Evolutionary conservation across 2,329 filamentous ascomycete genomes (phyloP).

Genomic region (Aspergillus quadrilineatus): DNA sequence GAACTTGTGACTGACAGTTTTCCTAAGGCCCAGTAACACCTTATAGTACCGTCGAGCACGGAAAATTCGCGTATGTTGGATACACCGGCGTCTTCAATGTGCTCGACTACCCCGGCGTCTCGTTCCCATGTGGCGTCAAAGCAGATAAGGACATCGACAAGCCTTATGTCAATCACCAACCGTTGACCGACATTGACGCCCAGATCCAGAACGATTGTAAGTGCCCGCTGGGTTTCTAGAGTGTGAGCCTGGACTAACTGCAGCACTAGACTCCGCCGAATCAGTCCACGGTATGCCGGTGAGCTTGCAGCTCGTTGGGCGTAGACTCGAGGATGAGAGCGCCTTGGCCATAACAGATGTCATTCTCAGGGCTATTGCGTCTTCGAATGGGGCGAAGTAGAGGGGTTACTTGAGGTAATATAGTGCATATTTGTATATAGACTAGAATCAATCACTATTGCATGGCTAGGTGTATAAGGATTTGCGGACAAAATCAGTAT

Average conservation of each 20-base stretch:
- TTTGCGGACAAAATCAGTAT: too few species aligned
- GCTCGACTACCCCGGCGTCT: conserved; percentile 16
- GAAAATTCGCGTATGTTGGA: not conserved
- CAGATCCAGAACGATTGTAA: conserved; percentile 13
- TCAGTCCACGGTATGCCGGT: conserved; percentile 26
- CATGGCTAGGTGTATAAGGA: too few species aligned
- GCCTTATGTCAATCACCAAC: not conserved
- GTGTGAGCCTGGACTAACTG: not conserved
- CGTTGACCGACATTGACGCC: conserved; percentile 13
- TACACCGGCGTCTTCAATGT: not conserved
- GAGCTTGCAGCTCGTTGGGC: conserved; percentile 31
- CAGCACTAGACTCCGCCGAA: conserved; percentile 2
- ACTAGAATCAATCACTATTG: not conserved
- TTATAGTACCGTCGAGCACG: conserved; percentile 21
- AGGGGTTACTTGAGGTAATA: not conserved
- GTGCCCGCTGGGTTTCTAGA: not conserved
- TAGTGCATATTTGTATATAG: not conserved
- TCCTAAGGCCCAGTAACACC: conserved; percentile 13
- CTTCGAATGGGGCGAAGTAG: not conserved
- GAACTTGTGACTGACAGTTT: not conserved
- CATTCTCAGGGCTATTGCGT: conserved; percentile 30
- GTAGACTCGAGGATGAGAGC: conserved; percentile 34
- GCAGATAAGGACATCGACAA: conserved; percentile 14
- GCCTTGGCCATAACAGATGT: conserved; percentile 39
- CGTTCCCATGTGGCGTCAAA: conserved; percentile 21